These are phyloP conservation scores for Zopfia rhizophila DNA, from an alignment of 2,329 filamentous ascomycete species.

Conservation along the genomic window DNA sequence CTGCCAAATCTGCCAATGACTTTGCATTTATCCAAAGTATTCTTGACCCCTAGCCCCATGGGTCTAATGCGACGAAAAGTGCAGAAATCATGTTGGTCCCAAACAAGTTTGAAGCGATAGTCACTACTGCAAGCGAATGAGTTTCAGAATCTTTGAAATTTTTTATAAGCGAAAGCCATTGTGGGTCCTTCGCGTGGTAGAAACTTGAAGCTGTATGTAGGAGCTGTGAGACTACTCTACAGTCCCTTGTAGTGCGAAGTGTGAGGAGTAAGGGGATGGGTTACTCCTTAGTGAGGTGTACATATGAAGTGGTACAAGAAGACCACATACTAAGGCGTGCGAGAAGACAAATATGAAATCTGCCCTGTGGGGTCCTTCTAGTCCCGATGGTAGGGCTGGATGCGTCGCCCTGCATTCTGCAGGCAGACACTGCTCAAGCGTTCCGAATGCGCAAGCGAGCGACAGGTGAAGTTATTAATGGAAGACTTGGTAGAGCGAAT, in stretches of 20 bases:
- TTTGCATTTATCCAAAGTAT: slow-evolving; percentile 27
- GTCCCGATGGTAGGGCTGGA: neutral
- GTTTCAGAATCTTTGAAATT: slow-evolving; percentile 18
- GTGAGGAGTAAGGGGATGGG: no score
- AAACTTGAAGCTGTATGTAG: slow-evolving; percentile 11
- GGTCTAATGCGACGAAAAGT: slow-evolving; percentile 15
- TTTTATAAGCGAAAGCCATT: slow-evolving; percentile 15
- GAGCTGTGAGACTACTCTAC: neutral
- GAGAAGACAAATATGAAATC: slow-evolving; percentile 1
- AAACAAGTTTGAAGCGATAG: slow-evolving; percentile 12
- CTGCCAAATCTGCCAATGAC: slow-evolving; percentile 11
- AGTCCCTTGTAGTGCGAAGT: slow-evolving; percentile 2
- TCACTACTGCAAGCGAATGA: no score
- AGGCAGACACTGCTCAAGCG: no score
- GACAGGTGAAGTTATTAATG: neutral
- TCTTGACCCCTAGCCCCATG: slow-evolving; percentile 3
- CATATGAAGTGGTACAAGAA: no score
- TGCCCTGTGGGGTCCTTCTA: slow-evolving; percentile 4
- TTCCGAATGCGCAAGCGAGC: no score
- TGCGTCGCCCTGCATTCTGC: no score
- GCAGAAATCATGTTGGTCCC: slow-evolving; percentile 4
- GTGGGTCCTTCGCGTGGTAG: slow-evolving; percentile 12
- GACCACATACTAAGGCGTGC: no score
- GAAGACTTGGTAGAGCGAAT: slow-evolving; percentile 1
- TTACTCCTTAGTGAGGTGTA: no score